Percentiles rank a stretch among this genome's conserved stretches.
Evolutionary conservation across 1,139 yeast species (phyloP).

Genomic region (Protomyces lactucae-debilis): DNA sequence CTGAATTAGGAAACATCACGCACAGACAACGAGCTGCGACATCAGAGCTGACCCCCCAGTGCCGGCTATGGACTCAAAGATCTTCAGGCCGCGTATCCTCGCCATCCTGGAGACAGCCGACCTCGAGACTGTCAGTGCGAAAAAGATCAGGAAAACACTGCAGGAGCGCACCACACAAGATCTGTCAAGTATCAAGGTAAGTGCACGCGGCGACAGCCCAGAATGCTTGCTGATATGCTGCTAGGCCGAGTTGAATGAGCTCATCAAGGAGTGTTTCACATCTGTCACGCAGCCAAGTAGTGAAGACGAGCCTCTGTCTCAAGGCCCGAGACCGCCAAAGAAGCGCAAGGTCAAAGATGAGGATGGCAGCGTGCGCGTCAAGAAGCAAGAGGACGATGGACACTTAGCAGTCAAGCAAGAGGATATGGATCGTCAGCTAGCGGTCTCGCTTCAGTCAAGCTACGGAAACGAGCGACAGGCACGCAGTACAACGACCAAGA

Average conservation of each 20-base stretch:
- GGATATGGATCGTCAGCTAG: constrained; percentile 2
- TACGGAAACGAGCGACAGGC: constrained; percentile 35
- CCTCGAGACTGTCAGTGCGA: constrained; percentile 65
- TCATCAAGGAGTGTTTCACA: constrained; percentile 59
- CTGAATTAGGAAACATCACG: too few species aligned
- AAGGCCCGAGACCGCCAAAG: constrained; percentile 25
- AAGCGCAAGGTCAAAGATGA: constrained; percentile 23
- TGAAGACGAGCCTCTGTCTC: constrained; percentile 32
- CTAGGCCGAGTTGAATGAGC: constrained; percentile 54
- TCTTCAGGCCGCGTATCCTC: constrained; percentile 37
- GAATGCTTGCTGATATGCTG: not conserved
- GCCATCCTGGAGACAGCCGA: constrained; percentile 73
- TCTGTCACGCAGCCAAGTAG: constrained; percentile 41
- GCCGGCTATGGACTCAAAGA: constrained; percentile 2
- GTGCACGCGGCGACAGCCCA: not conserved
- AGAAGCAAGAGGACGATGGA: constrained; percentile 37
- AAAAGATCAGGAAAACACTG: constrained; percentile 62
- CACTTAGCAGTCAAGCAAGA: constrained; percentile 18
- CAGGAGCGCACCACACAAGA: constrained; percentile 62
- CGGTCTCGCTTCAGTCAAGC: constrained; percentile 22
- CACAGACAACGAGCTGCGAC: too few species aligned
- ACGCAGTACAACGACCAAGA: constrained; percentile 36
- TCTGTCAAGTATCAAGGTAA: constrained; percentile 46
- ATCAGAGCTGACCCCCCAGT: not conserved
- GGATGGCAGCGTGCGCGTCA: not conserved